Base-by-base conservation (phyloP, 1,139 yeast genomes). In the Hansenula sp. region DNA sequence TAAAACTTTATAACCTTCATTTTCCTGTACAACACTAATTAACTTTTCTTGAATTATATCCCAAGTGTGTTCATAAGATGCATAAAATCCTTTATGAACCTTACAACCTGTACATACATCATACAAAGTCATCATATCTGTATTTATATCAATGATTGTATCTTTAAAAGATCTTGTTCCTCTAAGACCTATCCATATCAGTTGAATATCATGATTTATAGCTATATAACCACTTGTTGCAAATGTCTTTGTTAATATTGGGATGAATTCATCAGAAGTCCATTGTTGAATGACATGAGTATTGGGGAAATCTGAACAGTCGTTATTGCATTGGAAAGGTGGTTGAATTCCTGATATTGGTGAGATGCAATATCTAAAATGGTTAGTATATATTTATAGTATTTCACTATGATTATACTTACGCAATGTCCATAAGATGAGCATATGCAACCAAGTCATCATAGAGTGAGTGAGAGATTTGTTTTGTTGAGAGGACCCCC, bases 121-220 rank as follows among this genome's bases (percentile, higher is more conserved):
- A 20, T 29, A 34, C 16, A 44, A 44, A 7, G 6, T 52, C 27
- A 46, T 60, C 70, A 27, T 58, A 36, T 68, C 73, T 1, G 72
- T 65, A 37, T 65, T 63, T 29, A 73, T 50, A 48, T 75, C 79
- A 1, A 75, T 59, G 19, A 68, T 59, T 0, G 76, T 59, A 44
- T 75, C 80, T 34, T 62, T 62, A 8, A 74, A 51, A 0, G 78
- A 71, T 24, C 74, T 47, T 0, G 80, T 75, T 0, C 80, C 80
- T 41, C 80, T 50, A 6, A 75, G 51, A 0, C 73, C 65, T 0
- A 75, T 60, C 9, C 69, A 57, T 3, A 75, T 53, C 2, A 39
- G 20, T 12, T 42, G 31, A n/a, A 35, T 25, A 8, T 36, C 36
- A 25, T 52, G 52, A 39, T 49, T 46, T 4, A 55, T 26, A 0